Base-by-base conservation (phyloP, 805 yeast genomes). In the Hanseniaspora mollemarum region DNA sequence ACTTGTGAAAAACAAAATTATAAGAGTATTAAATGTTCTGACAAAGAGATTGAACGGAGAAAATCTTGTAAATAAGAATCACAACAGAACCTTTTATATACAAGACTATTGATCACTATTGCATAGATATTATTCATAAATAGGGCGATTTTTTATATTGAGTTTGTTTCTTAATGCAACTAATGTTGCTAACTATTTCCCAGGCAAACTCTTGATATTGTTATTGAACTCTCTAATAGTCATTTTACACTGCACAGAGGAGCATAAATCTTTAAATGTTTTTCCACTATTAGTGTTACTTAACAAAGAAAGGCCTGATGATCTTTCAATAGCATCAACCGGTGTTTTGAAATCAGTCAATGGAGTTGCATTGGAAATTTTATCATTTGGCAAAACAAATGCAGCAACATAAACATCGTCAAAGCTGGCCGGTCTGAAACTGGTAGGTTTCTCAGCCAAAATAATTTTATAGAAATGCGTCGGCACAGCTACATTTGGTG, bases 401-500 rank as follows among this genome's bases (percentile, higher is more conserved):
- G 97, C 96, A 1, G 83, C 97, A 8, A 87, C 86, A 2, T 90
- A 77, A 12, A 86, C 68, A 2, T 58, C 60, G 32, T 63, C 33
- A n/a, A 19, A 16, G 9, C 36, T 40, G 32, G 16, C 31, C 2
- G 26, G 8, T 15, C 28, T 28, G 26, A 39, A 42, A 21, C 42
- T 39, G 18, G 51, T 42, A 3, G 78, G 73, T 16, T 69, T 66
- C 64, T 92, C 97, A 8, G 92, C 96, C 43, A 92, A 85, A 51
- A 92, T 70, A 53, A 92, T 68, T 68, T 92, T 92, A 75, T 81
- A 92, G 62, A 92, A 92, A 65, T 92, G 98, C 0, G 98, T 92
- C 24, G 98, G 98, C 10, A 92, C 98, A 0, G 98, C 97, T 49
- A 92, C 74, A 60, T 77, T 85, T 45, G 98, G 97, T 10, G 98